Evolutionary conservation across 306 rosid genomes (phyloP).

Genomic region (Coriaria nepalensis): DNA sequence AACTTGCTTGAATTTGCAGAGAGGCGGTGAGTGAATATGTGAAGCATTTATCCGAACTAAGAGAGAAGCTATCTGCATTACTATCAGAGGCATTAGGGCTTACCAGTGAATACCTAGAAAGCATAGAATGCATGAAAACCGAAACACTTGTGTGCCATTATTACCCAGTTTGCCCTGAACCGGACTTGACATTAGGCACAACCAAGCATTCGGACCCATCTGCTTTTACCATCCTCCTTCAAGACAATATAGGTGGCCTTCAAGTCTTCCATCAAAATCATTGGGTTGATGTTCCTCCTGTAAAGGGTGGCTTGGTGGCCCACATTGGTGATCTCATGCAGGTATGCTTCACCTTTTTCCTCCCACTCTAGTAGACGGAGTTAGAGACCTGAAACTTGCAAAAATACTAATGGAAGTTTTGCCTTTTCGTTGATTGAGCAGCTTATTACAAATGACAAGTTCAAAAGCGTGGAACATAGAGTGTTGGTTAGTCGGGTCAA

Average conservation of each 20-base stretch:
- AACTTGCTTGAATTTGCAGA: slow-evolving; percentile 17
- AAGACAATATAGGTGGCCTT: slow-evolving; percentile 65
- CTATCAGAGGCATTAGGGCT: slow-evolving; percentile 66
- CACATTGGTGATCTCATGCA: slow-evolving; percentile 75
- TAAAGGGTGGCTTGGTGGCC: slow-evolving; percentile 43
- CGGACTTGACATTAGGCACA: slow-evolving; percentile 53
- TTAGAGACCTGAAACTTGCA: too few species aligned
- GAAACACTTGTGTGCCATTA: slow-evolving; percentile 58
- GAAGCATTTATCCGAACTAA: slow-evolving; percentile 29
- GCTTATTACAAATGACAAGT: slow-evolving; percentile 70
- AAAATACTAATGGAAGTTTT: background rate
- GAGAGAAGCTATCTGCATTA: slow-evolving; percentile 32
- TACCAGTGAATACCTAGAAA: slow-evolving; percentile 28
- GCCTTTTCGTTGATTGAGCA: slow-evolving; percentile 10
- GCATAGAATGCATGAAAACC: slow-evolving; percentile 47
- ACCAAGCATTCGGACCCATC: slow-evolving; percentile 77
- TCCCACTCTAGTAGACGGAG: background rate
- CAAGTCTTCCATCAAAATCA: slow-evolving; percentile 55
- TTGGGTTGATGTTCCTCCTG: slow-evolving; percentile 52
- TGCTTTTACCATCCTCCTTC: slow-evolving; percentile 49
- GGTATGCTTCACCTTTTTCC: slow-evolving; percentile 15
- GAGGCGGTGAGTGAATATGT: slow-evolving; percentile 41
- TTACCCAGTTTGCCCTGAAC: slow-evolving; percentile 77
- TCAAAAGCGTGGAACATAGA: slow-evolving; percentile 62
- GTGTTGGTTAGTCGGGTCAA: slow-evolving; percentile 43